Conservation (phyloP, 2,329 filamentous ascomycete species). For the Xylariaceae sp. region DNA sequence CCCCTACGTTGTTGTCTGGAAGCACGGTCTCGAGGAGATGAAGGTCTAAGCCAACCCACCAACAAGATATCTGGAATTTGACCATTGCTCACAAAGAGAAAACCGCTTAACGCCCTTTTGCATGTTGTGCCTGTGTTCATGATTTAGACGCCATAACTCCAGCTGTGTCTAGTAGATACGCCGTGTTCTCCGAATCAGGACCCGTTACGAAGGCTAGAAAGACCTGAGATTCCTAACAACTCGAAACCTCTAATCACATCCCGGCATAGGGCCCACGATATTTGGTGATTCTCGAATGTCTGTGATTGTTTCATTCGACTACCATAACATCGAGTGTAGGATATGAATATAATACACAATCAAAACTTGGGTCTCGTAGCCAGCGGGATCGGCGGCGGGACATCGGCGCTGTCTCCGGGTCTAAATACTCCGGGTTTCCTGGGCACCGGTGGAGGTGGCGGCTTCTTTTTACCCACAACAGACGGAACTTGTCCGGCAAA, state of each 20-base stretch:
- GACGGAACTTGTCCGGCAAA: constrained; percentile 6
- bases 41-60: constrained; percentile 67
- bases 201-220: constrained; percentile 10
- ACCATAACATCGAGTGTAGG: background rate
- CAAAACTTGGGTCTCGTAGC: constrained; percentile 44
- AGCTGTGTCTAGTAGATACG: constrained; percentile 19
- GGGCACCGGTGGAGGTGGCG: constrained; percentile 38
- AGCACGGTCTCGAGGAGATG: constrained; percentile 81
- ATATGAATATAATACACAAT: background rate
- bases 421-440: constrained; percentile 43
- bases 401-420: constrained; percentile 26
- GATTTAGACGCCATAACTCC: constrained; percentile 8
- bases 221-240: constrained; percentile 15
- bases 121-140: constrained; percentile 20
- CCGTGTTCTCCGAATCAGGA: constrained; percentile 19
- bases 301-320: background rate
- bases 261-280: background rate
- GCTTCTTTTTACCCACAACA: constrained; percentile 45
- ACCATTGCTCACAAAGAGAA: constrained; percentile 5
- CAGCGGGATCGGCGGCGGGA: constrained; percentile 49
- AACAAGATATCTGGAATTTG: constrained; percentile 3
- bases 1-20: constrained; percentile 87
- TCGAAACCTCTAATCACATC: constrained; percentile 3
- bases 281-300: background rate
- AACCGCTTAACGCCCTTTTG: constrained; percentile 19